These are phyloP conservation scores for Phytophthora aleatoria DNA, from an alignment of 352 stramenopile genomes.

Conservation along the genomic window DNA sequence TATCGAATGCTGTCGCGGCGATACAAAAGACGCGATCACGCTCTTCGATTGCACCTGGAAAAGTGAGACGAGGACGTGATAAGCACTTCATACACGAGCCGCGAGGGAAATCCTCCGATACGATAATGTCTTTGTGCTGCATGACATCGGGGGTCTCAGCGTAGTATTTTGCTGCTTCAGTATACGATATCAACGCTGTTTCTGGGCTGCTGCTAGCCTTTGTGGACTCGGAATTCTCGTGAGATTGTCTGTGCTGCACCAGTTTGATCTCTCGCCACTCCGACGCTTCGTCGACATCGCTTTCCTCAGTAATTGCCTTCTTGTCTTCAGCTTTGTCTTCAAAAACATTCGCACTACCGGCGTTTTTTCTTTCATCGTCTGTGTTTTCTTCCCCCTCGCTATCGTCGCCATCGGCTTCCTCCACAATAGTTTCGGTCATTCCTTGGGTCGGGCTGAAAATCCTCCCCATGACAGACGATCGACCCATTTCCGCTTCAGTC, in stretches of 20 bases:
- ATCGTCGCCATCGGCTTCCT: slow-evolving; percentile 41
- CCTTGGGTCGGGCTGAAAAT: slow-evolving; percentile 49
- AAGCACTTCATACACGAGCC: slow-evolving; percentile 69
- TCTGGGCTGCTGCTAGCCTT: slow-evolving; percentile 6
- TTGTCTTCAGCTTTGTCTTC: slow-evolving; percentile 15
- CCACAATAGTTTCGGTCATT: slow-evolving; percentile 44
- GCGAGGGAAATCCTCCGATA: slow-evolving; percentile 55
- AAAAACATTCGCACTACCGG: neutral
- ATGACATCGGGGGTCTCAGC: slow-evolving; percentile 43
- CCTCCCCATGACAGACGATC: slow-evolving; percentile 44
- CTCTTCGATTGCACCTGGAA: slow-evolving; percentile 57
- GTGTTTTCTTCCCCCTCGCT: slow-evolving; percentile 24
- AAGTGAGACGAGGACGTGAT: slow-evolving; percentile 55
- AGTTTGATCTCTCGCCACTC: slow-evolving; percentile 75
- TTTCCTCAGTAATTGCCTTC: slow-evolving; percentile 27
- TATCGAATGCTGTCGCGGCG: slow-evolving; percentile 56
- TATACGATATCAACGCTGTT: slow-evolving; percentile 41
- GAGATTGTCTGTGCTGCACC: slow-evolving; percentile 23
- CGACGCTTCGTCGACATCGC: slow-evolving; percentile 21
- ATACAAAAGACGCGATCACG: slow-evolving; percentile 80
- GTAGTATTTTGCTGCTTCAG: slow-evolving; percentile 53
- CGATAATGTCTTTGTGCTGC: slow-evolving; percentile 54
- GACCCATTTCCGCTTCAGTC: neutral
- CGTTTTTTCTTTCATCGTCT: slow-evolving; percentile 8
- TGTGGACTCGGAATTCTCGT: slow-evolving; percentile 3